These are phyloP conservation scores for Liquidambar formosana DNA, from an alignment of 164 flowering plant genomes.

Conservation along the genomic window DNA sequence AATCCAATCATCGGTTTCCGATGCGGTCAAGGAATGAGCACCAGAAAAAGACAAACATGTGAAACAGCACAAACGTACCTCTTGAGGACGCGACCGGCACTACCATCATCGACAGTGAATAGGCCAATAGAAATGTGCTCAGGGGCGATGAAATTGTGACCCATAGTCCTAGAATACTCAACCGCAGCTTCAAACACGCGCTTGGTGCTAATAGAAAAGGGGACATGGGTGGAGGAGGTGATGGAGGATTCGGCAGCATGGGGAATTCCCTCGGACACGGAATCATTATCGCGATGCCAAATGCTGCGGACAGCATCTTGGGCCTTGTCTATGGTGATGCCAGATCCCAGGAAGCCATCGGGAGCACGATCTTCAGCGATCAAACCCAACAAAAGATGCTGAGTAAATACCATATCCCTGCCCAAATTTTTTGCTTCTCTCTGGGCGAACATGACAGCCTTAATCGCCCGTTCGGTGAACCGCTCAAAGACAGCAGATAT, in stretches of 20 bases:
- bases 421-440: slow-evolving; percentile 67
- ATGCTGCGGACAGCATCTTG: slow-evolving; percentile 54
- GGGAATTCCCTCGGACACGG: not conserved
- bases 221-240: slow-evolving; percentile 39
- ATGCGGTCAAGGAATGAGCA: too few species aligned
- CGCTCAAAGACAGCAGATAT: slow-evolving; percentile 66
- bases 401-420: slow-evolving; percentile 66
- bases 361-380: slow-evolving; percentile 65
- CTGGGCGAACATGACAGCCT: slow-evolving; percentile 70
- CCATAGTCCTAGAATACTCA: slow-evolving; percentile 75
- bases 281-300: slow-evolving; percentile 35
- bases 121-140: slow-evolving; percentile 79
- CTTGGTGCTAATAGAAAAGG: slow-evolving; percentile 71
- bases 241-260: not conserved
- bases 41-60: not conserved
- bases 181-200: slow-evolving; percentile 80
- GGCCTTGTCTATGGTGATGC: slow-evolving; percentile 54
- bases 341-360: slow-evolving; percentile 63
- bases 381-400: slow-evolving; percentile 74
- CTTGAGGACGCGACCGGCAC: slow-evolving; percentile 60
- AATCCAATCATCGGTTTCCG: too few species aligned
- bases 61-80: slow-evolving; percentile 34
- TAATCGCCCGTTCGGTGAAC: slow-evolving; percentile 78
- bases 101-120: slow-evolving; percentile 74
- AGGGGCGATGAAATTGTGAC: slow-evolving; percentile 65